Base-by-base conservation (phyloP, 2,329 filamentous ascomycete genomes). In the Monosporascus sp. region DNA sequence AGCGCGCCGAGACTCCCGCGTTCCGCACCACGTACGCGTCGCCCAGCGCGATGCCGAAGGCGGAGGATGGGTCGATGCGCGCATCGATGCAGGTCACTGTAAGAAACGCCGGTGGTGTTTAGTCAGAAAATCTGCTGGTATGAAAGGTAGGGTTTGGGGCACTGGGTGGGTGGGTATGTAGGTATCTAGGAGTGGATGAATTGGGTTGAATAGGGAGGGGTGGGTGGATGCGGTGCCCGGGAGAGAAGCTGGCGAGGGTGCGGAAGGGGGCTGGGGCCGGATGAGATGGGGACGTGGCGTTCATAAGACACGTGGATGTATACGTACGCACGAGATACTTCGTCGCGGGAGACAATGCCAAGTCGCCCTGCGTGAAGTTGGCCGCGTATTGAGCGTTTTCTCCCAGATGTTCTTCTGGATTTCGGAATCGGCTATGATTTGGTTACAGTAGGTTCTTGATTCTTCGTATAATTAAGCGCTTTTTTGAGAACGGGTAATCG, bases 41-140 rank as follows among this genome's bases (percentile, higher is more conserved):
- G 41, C 89, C 89, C 19, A 89, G 79, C 20, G 78, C 73, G 53
- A 92, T 86, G 8, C 85, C 86, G 51, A 91, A 86, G 1, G 86
- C 86, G 14, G 79, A 74, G 3, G 82, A 78, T 0, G 89, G 84
- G 62, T 93, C 79, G 61, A 85, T 74, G 50, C 89, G 83, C 5
- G 89, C 87, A 64, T 94, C 89, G 88, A 94, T 94, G 71, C 89
- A 94, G 0, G 88, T 89, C 45, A 93, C 78, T 80, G 27, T 20
- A 9, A 4, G 14, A 20, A 2, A 20, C 31, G 49, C 45, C 53
- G 52, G 44, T 69, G 63, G 37, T 43, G 27, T 37, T 27, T 52
- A 47, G 17, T 49, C 31, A 27, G 20, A 20, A 44, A 5, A 19
- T 22, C 37, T 37, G n/a, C 26, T 37, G n/a, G 20, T 37, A 37